phyloP scores from a whole-genome alignment of 345 rosid genomes.

The Aegle marmelos region DNA sequence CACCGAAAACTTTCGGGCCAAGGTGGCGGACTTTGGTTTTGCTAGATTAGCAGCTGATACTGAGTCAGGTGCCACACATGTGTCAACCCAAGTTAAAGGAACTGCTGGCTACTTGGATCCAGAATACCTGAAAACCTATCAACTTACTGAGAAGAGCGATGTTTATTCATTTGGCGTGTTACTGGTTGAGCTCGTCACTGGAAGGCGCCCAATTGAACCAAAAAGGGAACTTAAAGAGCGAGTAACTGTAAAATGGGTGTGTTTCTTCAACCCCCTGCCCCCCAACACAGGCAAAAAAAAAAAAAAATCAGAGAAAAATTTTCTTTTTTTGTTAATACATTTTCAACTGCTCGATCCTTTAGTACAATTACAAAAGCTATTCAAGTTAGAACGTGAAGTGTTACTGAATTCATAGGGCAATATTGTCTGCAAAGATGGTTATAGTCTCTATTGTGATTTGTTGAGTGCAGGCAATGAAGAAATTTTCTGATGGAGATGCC shows the following conservation, averaged over 20 bases:
- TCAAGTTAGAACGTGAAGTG: neutral
- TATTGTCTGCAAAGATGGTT: neutral
- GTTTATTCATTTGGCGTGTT: conserved; percentile 93
- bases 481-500: conserved; percentile 63
- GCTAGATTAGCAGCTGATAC: conserved; percentile 77
- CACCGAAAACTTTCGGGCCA: conserved; percentile 81
- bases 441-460: conserved; percentile 1
- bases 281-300: too few relatives aligned
- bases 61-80: conserved; percentile 85
- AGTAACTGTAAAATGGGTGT: conserved; percentile 80
- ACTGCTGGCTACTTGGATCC: conserved; percentile 96
- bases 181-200: conserved; percentile 71
- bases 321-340: neutral
- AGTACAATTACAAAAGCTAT: neutral
- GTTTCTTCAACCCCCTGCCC: neutral
- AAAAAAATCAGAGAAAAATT: too few relatives aligned
- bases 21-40: conserved; percentile 91
- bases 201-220: conserved; percentile 85
- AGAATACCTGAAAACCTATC: conserved; percentile 82
- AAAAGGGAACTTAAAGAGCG: conserved; percentile 71
- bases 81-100: conserved; percentile 97
- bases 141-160: conserved; percentile 90
- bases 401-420: neutral
- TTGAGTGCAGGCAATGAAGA: conserved; percentile 70
- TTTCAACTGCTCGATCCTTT: neutral